Conservation (phyloP, 1,284 basidiomycete species). For the Ceratobasidium papillatum region DNA sequence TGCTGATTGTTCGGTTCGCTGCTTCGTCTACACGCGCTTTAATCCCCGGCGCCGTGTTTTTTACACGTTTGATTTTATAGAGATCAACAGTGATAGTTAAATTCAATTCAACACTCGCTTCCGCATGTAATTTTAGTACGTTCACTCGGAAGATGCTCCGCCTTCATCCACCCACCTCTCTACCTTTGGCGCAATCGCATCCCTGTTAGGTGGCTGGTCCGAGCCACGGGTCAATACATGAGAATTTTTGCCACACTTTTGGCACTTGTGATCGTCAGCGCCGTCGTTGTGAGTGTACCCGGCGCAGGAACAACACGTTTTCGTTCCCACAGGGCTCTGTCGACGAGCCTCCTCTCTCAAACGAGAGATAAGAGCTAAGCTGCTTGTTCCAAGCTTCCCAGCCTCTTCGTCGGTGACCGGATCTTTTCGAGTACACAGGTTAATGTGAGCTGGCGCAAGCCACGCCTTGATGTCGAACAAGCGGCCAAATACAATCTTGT, state of each 20-base stretch:
- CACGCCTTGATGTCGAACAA: conserved; percentile 32
- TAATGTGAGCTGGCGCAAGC: conserved; percentile 34
- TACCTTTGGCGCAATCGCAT: neutral
- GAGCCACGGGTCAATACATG: neutral
- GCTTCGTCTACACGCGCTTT: too few species aligned
- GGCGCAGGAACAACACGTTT: neutral
- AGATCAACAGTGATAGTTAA: too few species aligned
- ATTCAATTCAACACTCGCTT: neutral
- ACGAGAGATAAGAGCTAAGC: conserved; percentile 8
- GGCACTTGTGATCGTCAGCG: neutral
- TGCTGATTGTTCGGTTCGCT: too few species aligned
- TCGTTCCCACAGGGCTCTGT: neutral
- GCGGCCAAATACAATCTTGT: conserved; percentile 43
- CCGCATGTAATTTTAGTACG: neutral
- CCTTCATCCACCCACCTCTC: neutral
- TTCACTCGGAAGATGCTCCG: neutral
- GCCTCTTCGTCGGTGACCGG: conserved; percentile 33
- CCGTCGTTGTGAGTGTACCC: neutral
- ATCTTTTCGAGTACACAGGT: conserved; percentile 13
- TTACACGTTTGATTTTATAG: too few species aligned
- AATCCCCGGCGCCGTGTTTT: too few species aligned
- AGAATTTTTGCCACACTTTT: neutral
- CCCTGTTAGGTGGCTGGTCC: neutral
- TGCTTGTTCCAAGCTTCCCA: neutral
- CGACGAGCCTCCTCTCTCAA: conserved; percentile 12